These are phyloP conservation scores for Dictyostelium firmibasis DNA, from an alignment of 78 protist species.

Conservation along the genomic window DNA sequence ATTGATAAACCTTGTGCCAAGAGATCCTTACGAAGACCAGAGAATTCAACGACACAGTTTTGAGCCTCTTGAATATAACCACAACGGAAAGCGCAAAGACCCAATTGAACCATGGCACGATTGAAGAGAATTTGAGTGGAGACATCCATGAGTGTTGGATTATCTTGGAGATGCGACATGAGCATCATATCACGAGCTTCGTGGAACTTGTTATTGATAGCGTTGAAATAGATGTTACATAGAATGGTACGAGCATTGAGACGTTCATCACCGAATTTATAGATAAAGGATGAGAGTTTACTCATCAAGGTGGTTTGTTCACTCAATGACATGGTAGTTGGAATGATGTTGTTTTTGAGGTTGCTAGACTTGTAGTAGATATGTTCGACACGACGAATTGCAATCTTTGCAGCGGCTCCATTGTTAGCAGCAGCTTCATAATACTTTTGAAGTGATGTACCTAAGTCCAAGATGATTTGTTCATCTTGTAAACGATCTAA, in stretches of 20 bases:
- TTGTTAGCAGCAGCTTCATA: constrained; percentile 7
- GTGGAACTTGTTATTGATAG: constrained; percentile 84
- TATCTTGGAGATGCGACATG: constrained; percentile 91
- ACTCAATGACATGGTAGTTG: background rate
- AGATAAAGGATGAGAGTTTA: constrained; percentile 69
- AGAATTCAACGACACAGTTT: constrained; percentile 83
- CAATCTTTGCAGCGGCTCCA: constrained; percentile 44
- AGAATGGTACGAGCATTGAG: constrained; percentile 87
- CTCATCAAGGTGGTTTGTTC: constrained; percentile 16
- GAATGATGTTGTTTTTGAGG: background rate
- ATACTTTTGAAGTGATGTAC: constrained; percentile 51
- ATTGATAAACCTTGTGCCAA: constrained; percentile 90
- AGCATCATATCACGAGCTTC: constrained; percentile 95
- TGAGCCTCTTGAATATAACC: constrained; percentile 94
- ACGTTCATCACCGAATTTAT: constrained; percentile 86
- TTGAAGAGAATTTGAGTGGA: constrained; percentile 92
- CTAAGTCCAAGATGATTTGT: constrained; percentile 32
- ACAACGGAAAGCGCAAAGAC: constrained; percentile 95
- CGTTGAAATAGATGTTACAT: constrained; percentile 87
- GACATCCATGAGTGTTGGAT: constrained; percentile 78
- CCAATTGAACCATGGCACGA: constrained; percentile 96
- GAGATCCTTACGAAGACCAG: constrained; percentile 85
- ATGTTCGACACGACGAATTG: constrained; percentile 84
- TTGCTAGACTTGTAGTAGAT: constrained; percentile 69
- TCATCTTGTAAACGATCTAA: constrained; percentile 86